A percentile compares a stretch with the other conserved stretches of the same genome.
These are phyloP conservation scores for Euphorbia pulcherrima DNA, from an alignment of 345 rosid species.

Conservation along the genomic window DNA sequence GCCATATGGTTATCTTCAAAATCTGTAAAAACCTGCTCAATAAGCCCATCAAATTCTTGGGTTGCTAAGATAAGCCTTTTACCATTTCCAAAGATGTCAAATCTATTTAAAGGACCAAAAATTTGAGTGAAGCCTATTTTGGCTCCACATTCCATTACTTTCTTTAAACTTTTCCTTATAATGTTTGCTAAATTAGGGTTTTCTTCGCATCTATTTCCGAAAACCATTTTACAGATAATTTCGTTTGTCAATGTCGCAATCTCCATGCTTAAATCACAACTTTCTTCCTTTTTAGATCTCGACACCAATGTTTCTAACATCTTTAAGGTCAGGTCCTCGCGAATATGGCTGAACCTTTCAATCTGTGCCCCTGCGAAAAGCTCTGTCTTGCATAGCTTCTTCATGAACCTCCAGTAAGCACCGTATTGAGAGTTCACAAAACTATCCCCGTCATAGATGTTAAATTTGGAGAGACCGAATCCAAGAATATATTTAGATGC, in stretches of 20 bases:
- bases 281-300: slow-evolving; percentile 27
- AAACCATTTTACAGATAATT: slow-evolving; percentile 56
- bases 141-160: slow-evolving; percentile 47
- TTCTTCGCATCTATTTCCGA: slow-evolving; percentile 59
- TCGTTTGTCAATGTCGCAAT: slow-evolving; percentile 47
- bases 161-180: slow-evolving; percentile 32
- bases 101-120: slow-evolving; percentile 53
- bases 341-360: slow-evolving; percentile 41
- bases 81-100: slow-evolving; percentile 60
- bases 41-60: slow-evolving; percentile 39
- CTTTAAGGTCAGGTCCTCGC: slow-evolving; percentile 46
- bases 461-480: slow-evolving; percentile 46
- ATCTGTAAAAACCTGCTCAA: slow-evolving; percentile 54
- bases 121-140: slow-evolving; percentile 55
- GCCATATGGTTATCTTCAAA: slow-evolving; percentile 32
- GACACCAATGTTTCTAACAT: slow-evolving; percentile 34
- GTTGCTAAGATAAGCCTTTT: slow-evolving; percentile 41
- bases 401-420: slow-evolving; percentile 69
- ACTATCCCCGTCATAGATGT: slow-evolving; percentile 48
- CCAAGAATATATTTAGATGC: slow-evolving; percentile 44
- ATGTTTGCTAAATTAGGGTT: slow-evolving; percentile 40
- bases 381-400: slow-evolving; percentile 55
- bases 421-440: slow-evolving; percentile 58
- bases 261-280: slow-evolving; percentile 48
- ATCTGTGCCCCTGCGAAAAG: slow-evolving; percentile 55